Evolutionary conservation across 2,329 filamentous ascomycete species (phyloP), one percentile per base, ranked within the genome.

Genomic region (Emmonsia crescens): DNA sequence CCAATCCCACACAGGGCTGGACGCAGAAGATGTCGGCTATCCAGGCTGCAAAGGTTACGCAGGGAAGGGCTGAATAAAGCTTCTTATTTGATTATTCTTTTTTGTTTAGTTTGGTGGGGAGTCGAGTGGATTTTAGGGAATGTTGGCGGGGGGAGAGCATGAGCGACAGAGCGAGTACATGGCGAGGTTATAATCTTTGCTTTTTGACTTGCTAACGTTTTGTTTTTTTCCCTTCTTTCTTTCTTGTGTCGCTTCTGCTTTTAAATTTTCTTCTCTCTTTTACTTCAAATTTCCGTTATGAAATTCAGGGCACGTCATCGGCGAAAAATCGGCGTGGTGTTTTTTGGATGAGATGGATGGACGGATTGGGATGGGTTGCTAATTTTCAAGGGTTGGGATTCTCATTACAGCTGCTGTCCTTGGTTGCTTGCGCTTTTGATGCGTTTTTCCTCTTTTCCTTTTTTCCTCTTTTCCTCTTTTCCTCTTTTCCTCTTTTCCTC

Each of bases 11-110:
- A 24, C 80, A 88, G 19, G 89, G 86, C 27, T 99, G 94, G 91
- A 93, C 94, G 64, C 88, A 89, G 67, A 99, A 99, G 81, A 95
- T 99, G 88, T 93, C 91, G 70, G 93, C 94, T 29, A 88, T 99
- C 19, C 91, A 96, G 76, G 93, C 92, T 1, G 91, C 91, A 55
- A 97, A 97, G 79, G 91, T 78, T 27, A 78, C 76, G 2, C 76
- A 78, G 63, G 76, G 76, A 2, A 76, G 75, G 59, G 66, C 71
- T 36, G 76, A 78, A 63, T 77, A 36, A 31, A n/a, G 1, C 2
- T 44, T 62, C 29, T 29, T 21, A 21, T 36, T 57, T 27, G 12
- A 19, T 49, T 9, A 1, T 10, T 27, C 21, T 44, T 33, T 24
- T 27, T 48, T 27, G n/a, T 1, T 1, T 46, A 21, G 42, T 10